phyloP scores from a whole-genome alignment of 2,329 filamentous ascomycete species.

The Niveomyces coronatus region DNA sequence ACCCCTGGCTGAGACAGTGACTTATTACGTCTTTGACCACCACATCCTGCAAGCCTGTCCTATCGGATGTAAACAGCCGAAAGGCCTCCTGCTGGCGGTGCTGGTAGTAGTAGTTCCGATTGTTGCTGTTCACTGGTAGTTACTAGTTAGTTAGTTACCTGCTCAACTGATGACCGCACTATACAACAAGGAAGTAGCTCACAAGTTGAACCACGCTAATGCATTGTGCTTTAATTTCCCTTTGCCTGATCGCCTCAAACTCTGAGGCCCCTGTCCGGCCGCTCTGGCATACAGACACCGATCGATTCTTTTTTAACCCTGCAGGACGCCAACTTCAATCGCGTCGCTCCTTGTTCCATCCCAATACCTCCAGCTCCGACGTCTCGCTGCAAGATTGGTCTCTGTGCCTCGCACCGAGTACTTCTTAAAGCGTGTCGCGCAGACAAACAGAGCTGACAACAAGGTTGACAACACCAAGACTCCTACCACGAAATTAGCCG shows the following conservation, averaged over 20 bases:
- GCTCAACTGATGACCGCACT: no score
- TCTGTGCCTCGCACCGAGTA: no score
- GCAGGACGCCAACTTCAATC: background rate
- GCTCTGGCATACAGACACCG: background rate
- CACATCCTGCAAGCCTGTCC: background rate
- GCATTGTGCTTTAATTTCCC: slow-evolving; percentile 2
- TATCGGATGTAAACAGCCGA: background rate
- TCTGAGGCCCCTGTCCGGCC: no score
- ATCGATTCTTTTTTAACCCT: slow-evolving; percentile 6
- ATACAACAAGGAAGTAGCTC: no score
- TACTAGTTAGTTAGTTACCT: background rate
- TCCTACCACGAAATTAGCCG: slow-evolving; percentile 2
- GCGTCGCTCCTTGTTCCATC: background rate
- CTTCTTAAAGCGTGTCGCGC: background rate
- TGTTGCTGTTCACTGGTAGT: no score
- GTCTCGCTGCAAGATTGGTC: no score
- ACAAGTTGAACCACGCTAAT: no score
- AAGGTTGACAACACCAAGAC: slow-evolving; percentile 2
- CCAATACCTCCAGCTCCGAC: no score
- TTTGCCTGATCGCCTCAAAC: slow-evolving; percentile 2
- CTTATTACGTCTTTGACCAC: slow-evolving; percentile 11
- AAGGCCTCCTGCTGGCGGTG: background rate
- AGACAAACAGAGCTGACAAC: no score
- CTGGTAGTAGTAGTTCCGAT: no score
- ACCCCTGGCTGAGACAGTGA: slow-evolving; percentile 7